phyloP scores from a whole-genome alignment of 169 alveolate species.

The Plasmodium berghei region DNA sequence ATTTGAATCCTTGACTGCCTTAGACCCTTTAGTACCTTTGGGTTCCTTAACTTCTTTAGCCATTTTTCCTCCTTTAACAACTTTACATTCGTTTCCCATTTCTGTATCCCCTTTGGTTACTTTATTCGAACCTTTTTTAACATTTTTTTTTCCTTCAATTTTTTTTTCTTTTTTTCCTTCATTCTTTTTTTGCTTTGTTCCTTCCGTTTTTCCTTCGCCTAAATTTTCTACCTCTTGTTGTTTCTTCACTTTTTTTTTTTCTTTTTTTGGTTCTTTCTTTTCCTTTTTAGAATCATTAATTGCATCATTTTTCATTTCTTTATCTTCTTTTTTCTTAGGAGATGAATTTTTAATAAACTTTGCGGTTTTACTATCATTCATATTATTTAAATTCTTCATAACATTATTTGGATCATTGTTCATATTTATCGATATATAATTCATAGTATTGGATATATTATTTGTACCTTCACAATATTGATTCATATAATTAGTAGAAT shows the following conservation, averaged over 20 bases:
- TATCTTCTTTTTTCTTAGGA: not conserved
- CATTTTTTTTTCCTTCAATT: not conserved
- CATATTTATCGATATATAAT: too few relatives aligned
- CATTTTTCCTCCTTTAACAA: not conserved
- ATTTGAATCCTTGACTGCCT: too few relatives aligned
- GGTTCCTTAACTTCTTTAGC: not conserved
- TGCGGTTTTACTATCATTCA: too few relatives aligned
- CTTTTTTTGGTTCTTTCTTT: slow-evolving; percentile 4
- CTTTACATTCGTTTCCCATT: not conserved
- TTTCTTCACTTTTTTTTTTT: not conserved
- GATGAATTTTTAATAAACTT: too few relatives aligned
- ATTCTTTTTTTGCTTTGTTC: not conserved
- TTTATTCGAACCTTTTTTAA: not conserved
- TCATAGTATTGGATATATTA: too few relatives aligned
- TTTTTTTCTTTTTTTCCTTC: not conserved
- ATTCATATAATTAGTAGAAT: too few relatives aligned
- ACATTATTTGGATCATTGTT: too few relatives aligned
- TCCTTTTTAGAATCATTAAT: not conserved
- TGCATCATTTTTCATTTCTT: not conserved
- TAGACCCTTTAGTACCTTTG: not conserved
- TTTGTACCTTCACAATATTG: too few relatives aligned
- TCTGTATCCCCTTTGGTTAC: not conserved
- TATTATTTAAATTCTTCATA: too few relatives aligned
- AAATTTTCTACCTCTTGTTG: not conserved
- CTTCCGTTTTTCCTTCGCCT: slow-evolving; percentile 1